Evolutionary conservation across 1,284 basidiomycete species (phyloP).

Genomic region (Chiua sp.): DNA sequence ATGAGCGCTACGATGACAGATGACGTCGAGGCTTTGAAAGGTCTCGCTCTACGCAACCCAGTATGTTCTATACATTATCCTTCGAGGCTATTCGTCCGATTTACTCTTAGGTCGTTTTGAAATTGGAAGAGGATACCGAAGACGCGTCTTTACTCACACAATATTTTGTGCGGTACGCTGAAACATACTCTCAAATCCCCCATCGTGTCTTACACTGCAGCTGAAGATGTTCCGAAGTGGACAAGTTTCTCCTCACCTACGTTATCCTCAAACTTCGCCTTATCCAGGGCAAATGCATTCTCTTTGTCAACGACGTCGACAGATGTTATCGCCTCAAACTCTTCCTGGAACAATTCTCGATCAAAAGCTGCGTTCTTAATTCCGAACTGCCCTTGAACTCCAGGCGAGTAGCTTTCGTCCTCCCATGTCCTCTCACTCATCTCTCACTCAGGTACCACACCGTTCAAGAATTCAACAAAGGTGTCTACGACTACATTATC

Average conservation of each 20-base stretch:
- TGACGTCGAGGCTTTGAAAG: conserved; percentile 92
- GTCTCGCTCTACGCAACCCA: conserved; percentile 86
- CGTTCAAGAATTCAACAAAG: conserved; percentile 99
- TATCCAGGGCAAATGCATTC: conserved; percentile 94
- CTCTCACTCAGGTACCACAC: conserved; percentile 79
- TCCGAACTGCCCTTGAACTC: conserved; percentile 96
- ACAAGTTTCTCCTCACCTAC: conserved; percentile 96
- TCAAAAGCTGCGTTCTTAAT: conserved; percentile 96
- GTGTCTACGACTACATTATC: conserved; percentile 98
- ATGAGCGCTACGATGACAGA: conserved; percentile 99
- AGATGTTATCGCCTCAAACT: conserved; percentile 94
- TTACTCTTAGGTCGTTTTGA: conserved; percentile 74
- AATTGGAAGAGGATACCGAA: conserved; percentile 85
- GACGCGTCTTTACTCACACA: conserved; percentile 84
- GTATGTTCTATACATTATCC: conserved; percentile 50
- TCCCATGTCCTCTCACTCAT: conserved; percentile 6
- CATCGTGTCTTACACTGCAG: conserved; percentile 1
- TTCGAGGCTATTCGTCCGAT: not conserved
- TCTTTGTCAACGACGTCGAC: conserved; percentile 98
- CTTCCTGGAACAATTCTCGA: conserved; percentile 97
- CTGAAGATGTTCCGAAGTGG: conserved; percentile 83
- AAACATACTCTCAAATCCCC: not conserved
- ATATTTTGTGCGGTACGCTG: conserved; percentile 75
- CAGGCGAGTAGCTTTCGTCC: conserved; percentile 47
- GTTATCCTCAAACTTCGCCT: conserved; percentile 95